These are phyloP conservation scores for Nitzschia sp. DNA, from an alignment of 108 stramenopile species.

Conservation along the genomic window DNA sequence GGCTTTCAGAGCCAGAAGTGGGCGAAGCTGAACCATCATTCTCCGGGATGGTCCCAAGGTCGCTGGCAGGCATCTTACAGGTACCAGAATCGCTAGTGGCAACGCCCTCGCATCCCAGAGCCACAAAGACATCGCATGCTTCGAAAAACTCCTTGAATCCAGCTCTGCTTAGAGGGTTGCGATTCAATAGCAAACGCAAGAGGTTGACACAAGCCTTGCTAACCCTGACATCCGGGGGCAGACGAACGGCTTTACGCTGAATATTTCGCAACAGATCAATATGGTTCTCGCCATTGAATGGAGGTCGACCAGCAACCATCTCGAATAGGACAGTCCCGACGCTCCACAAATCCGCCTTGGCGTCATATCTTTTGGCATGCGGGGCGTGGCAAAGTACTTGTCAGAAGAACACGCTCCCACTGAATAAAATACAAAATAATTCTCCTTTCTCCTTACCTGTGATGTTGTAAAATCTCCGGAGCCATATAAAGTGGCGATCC, in stretches of 20 bases:
- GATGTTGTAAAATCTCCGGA: constrained; percentile 89
- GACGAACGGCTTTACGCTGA: constrained; percentile 77
- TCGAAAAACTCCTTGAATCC: constrained; percentile 85
- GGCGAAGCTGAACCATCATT: constrained; percentile 39
- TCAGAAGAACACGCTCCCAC: neutral
- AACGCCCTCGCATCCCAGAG: constrained; percentile 75
- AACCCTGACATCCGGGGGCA: constrained; percentile 83
- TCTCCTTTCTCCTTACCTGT: constrained; percentile 41
- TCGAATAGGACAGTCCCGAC: constrained; percentile 97
- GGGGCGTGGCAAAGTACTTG: neutral
- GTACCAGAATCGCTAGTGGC: constrained; percentile 6
- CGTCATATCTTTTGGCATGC: constrained; percentile 92
- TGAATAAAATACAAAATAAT: neutral
- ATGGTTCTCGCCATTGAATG: constrained; percentile 91
- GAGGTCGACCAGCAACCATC: constrained; percentile 91
- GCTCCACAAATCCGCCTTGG: constrained; percentile 98
- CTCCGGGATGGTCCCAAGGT: constrained; percentile 82
- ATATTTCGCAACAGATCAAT: constrained; percentile 90
- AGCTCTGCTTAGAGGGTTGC: constrained; percentile 75
- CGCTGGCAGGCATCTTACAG: constrained; percentile 31
- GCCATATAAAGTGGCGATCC: constrained; percentile 99
- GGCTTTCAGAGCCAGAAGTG: constrained; percentile 38
- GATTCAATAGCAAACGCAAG: constrained; percentile 73
- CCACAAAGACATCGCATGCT: constrained; percentile 75
- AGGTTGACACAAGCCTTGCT: constrained; percentile 80